Evolutionary conservation across 164 flowering plant species (phyloP).

Genomic region (Tetracentron sinense): DNA sequence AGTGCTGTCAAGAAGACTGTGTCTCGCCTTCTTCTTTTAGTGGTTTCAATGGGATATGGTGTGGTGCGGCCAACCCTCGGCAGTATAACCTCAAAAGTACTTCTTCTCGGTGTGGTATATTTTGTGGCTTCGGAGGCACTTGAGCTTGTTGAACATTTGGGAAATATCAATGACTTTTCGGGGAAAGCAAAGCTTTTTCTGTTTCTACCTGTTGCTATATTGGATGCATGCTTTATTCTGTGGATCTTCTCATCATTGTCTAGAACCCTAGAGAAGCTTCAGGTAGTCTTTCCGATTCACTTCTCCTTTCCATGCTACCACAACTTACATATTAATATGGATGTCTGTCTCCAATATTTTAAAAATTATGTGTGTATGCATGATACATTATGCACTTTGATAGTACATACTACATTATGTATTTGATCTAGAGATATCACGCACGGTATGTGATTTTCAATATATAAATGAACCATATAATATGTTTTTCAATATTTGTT

Average conservation of each 20-base stretch:
- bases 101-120: constrained; percentile 56
- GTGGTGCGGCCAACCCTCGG: constrained; percentile 77
- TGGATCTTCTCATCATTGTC: constrained; percentile 89
- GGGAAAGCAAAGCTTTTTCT: constrained; percentile 61
- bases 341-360: no score
- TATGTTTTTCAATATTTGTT: no score
- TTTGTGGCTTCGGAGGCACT: constrained; percentile 74
- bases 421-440: no score
- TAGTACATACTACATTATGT: no score
- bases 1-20: constrained; percentile 70
- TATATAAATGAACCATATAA: no score
- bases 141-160: constrained; percentile 77
- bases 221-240: constrained; percentile 71
- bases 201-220: constrained; percentile 63
- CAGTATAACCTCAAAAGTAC: constrained; percentile 62
- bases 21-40: constrained; percentile 79
- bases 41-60: constrained; percentile 88
- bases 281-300: no score
- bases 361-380: no score
- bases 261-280: constrained; percentile 64
- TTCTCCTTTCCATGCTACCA: no score
- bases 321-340: no score
- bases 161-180: constrained; percentile 75
- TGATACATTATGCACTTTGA: no score
- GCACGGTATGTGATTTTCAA: no score